Conservation (phyloP, 2,329 filamentous ascomycete species). For the Mollisiaceae sp. region DNA sequence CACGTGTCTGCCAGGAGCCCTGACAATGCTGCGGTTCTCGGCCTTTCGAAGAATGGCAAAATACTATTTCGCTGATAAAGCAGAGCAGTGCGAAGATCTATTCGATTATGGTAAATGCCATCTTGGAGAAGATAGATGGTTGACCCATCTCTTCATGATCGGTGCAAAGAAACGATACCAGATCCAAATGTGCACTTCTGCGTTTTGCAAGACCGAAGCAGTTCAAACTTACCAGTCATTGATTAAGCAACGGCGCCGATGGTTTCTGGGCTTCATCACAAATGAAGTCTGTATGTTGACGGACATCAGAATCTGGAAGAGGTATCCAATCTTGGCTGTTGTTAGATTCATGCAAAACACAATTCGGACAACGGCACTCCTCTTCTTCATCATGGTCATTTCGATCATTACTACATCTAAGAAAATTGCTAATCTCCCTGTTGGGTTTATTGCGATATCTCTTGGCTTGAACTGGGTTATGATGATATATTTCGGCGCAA, state of each 20-base stretch:
- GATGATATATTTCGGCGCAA: conserved; percentile 94
- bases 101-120: conserved; percentile 98
- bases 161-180: conserved; percentile 91
- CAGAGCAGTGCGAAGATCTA: conserved; percentile 91
- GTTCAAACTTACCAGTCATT: conserved; percentile 86
- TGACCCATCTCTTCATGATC: conserved; percentile 99
- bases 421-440: conserved; percentile 77
- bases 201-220: conserved; percentile 98
- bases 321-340: conserved; percentile 84
- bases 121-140: conserved; percentile 92
- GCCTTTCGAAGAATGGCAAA: conserved; percentile 97
- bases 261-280: conserved; percentile 97
- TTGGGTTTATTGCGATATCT: conserved; percentile 92
- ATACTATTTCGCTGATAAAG: conserved; percentile 97
- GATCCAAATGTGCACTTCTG: conserved; percentile 96
- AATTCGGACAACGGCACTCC: conserved; percentile 88
- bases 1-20: conserved; percentile 91
- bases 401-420: conserved; percentile 86
- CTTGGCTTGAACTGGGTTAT: conserved; percentile 91
- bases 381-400: conserved; percentile 93
- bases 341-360: conserved; percentile 96
- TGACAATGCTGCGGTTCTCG: conserved; percentile 94
- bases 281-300: conserved; percentile 99
- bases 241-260: conserved; percentile 91
- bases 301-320: conserved; percentile 87